Percentiles rank a stretch among this genome's conserved stretches.
Conservation (phyloP, 306 rosid species). For the Benincasa hispida region DNA sequence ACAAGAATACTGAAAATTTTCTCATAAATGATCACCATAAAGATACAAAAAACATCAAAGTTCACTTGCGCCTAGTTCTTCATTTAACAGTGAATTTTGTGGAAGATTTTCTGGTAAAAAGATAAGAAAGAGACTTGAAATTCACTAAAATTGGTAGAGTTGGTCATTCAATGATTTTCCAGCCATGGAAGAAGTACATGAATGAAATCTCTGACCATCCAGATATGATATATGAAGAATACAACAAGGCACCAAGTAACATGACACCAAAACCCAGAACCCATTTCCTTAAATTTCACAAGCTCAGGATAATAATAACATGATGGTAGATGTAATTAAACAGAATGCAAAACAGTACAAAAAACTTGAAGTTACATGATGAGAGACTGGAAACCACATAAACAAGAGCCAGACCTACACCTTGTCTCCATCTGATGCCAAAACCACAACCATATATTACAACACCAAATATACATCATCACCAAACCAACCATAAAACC, state of each 20-base stretch:
- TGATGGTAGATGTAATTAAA: background rate
- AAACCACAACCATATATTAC: conserved; percentile 7
- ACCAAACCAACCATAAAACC: background rate
- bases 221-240: background rate
- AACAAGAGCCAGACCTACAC: background rate
- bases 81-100: background rate
- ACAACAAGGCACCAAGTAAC: background rate
- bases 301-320: background rate
- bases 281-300: background rate
- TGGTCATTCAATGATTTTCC: background rate
- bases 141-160: background rate
- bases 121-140: background rate
- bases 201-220: background rate
- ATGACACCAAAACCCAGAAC: background rate
- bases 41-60: background rate
- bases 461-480: background rate
- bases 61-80: background rate
- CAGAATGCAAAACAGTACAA: background rate
- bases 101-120: background rate
- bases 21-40: too few species aligned
- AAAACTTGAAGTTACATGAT: background rate
- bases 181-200: background rate
- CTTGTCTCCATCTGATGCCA: conserved; percentile 2
- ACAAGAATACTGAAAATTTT: too few species aligned
- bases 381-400: background rate